Conservation (phyloP, 1,284 basidiomycete species). For the Ceratobasidium sp. region DNA sequence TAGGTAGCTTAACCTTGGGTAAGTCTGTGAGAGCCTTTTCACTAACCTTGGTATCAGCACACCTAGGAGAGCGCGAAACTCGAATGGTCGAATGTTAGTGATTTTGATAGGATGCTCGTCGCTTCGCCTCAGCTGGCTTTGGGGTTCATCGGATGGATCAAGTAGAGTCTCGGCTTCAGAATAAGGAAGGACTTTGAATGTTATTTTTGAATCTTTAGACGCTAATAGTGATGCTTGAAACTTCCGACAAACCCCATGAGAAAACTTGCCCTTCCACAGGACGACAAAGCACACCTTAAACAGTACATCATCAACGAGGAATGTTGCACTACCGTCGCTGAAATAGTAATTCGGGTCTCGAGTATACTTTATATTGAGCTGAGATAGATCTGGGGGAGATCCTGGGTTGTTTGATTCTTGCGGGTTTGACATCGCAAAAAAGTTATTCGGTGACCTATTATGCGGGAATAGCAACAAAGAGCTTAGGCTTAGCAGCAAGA, state of each 20-base stretch:
- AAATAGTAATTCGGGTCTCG: constrained; percentile 27
- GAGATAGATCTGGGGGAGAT: no score
- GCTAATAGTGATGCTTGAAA: constrained; percentile 11
- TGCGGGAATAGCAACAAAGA: no score
- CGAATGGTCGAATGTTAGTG: not conserved
- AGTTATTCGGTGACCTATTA: no score
- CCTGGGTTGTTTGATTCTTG: not conserved
- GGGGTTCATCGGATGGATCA: not conserved
- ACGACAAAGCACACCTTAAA: constrained; percentile 5
- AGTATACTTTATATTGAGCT: not conserved
- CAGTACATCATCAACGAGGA: constrained; percentile 10
- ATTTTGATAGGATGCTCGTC: not conserved
- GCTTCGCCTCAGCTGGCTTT: not conserved
- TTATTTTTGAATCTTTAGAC: not conserved
- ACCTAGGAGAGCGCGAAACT: not conserved
- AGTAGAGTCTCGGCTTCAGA: not conserved
- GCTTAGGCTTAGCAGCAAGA: no score
- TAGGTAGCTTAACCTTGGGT: not conserved
- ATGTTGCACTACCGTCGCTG: constrained; percentile 16
- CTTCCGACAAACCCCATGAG: not conserved
- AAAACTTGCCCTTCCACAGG: not conserved
- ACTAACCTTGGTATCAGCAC: no score
- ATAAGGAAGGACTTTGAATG: not conserved
- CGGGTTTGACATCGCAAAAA: not conserved
- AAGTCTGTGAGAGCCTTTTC: no score